Conservation (phyloP, 371 early-diverging fungal genomes). For the Mucor sp. region DNA sequence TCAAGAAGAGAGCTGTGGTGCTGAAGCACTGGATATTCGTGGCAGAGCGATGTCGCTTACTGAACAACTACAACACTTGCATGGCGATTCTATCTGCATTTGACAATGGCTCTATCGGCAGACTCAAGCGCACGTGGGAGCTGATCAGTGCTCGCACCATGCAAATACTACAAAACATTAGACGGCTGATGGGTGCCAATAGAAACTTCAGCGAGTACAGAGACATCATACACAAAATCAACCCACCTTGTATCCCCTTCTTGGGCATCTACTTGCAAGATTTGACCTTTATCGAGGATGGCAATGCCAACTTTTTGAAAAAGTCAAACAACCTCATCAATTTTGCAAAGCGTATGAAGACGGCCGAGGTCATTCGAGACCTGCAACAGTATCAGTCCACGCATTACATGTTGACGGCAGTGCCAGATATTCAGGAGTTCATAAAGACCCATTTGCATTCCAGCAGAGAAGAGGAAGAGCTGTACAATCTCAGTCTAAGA, state of each 20-base stretch:
- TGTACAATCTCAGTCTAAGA: slow-evolving; percentile 78
- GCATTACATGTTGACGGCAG: slow-evolving; percentile 75
- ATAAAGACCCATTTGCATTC: slow-evolving; percentile 60
- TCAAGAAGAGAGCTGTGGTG: slow-evolving; percentile 72
- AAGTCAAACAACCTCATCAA: slow-evolving; percentile 75
- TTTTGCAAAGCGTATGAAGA: slow-evolving; percentile 86
- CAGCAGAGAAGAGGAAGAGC: slow-evolving; percentile 48
- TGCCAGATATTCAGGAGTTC: slow-evolving; percentile 84
- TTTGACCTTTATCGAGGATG: slow-evolving; percentile 92
- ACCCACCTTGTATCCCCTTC: slow-evolving; percentile 93
- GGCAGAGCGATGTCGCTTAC: slow-evolving; percentile 62
- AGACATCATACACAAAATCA: slow-evolving; percentile 75
- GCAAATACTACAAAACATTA: slow-evolving; percentile 50
- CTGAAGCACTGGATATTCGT: slow-evolving; percentile 85
- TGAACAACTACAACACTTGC: slow-evolving; percentile 83
- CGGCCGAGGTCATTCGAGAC: slow-evolving; percentile 87
- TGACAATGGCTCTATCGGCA: slow-evolving; percentile 82
- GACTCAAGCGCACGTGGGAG: slow-evolving; percentile 88
- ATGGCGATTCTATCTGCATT: slow-evolving; percentile 88
- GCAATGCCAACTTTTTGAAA: slow-evolving; percentile 67
- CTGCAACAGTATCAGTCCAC: slow-evolving; percentile 86
- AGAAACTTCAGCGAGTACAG: slow-evolving; percentile 87
- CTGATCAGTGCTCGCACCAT: slow-evolving; percentile 49
- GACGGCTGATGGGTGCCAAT: slow-evolving; percentile 72
- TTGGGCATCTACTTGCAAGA: slow-evolving; percentile 88